Evolutionary conservation across 2,329 filamentous ascomycete genomes (phyloP), one percentile per base, ranked within the genome.

Genomic region (Diaporthe capsici): DNA sequence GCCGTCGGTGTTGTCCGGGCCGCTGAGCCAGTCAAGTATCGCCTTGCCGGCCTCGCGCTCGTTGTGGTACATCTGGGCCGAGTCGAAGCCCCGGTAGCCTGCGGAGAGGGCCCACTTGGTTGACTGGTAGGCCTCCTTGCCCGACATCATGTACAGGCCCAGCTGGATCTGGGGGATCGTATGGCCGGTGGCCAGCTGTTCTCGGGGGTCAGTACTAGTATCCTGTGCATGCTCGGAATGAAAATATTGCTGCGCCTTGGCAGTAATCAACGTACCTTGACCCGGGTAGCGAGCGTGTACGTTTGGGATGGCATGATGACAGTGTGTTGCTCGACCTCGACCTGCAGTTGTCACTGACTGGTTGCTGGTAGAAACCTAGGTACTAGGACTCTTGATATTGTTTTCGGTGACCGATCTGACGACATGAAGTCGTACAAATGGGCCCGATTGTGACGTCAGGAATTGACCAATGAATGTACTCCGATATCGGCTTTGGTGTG

Each of bases 121-220:
- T 1, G 92, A 87, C 37, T 86, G 82, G 13, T 85, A 86, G 25
- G 91, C 92, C 80, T 94, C 92, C 37, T 82, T 82, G 1, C 92
- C 90, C 4, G 88, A 90, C 83, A 93, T 94, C 85, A 93, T 87
- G 84, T 95, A 95, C 15, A 95, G 90, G 6, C 94, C 94, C 1
- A 95, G 89, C 78, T 95, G 93, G 78, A 95, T 91, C 79, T 90
- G 90, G 20, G 94, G 94, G 84, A 95, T 94, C 20, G 86, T 86
- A 74, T 89, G 84, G 81, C 92, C 91, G 86, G 94, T 94, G 79
- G 90, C 84, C 74, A 94, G 89, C 87, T 92, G 78, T 63, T 80
- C 72, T 80, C 80, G 1, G 20, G 71, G 20, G 63, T 73, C 53
- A 76, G 71, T n/a, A n/a, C n/a, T n/a, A n/a, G n/a, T 47, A 67